Base-by-base conservation (phyloP, 2,329 filamentous ascomycete genomes). In the Botrytis deweyae region DNA sequence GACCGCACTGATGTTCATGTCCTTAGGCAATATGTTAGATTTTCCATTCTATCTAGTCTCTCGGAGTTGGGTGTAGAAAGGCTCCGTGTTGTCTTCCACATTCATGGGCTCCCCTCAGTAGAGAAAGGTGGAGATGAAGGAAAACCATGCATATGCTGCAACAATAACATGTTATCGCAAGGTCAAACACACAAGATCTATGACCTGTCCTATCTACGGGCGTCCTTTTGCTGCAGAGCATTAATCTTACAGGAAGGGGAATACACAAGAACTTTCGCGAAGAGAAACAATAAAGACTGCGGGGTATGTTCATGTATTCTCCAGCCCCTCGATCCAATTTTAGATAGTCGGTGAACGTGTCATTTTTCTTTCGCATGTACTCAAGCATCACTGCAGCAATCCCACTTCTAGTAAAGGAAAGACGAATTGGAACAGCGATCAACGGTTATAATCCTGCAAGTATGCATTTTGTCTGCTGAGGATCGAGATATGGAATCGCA, bases 221-320 rank as follows among this genome's bases (percentile, higher is more conserved):
- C 46, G 22, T 55, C 14, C 36, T 42, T 67, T 58, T 68, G 49
- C 65, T 58, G 49, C 29, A 40, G 44, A 67, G 65, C 65, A 33
- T 42, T 18, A n/a, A 55, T 22, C 65, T 10, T 36, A 46, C 63
- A n/a, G 36, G 46, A 46, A 38, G 42, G 64, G 64, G 33, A 68
- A n/a, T 61, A 44, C 25, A 72, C 20, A 20, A 46, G 71, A 62
- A 69, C 58, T 62, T 61, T 68, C 63, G 63, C 49, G 62, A 72
- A 72, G 62, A 52, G 38, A 49, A 64, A 33, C 52, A 72, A 58
- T 68, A 58, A 61, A 68, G 71, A 68, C 46, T 72, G 71, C 71
- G 71, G 71, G 71, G 71, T 72, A 72, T 38, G 49, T 72, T 70
- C 67, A 70, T 70, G 52, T 70, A 70, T 46, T 29, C 40, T 62